phyloP scores from a whole-genome alignment of 2,329 filamentous ascomycete genomes.

The Colletotrichum agaves region DNA sequence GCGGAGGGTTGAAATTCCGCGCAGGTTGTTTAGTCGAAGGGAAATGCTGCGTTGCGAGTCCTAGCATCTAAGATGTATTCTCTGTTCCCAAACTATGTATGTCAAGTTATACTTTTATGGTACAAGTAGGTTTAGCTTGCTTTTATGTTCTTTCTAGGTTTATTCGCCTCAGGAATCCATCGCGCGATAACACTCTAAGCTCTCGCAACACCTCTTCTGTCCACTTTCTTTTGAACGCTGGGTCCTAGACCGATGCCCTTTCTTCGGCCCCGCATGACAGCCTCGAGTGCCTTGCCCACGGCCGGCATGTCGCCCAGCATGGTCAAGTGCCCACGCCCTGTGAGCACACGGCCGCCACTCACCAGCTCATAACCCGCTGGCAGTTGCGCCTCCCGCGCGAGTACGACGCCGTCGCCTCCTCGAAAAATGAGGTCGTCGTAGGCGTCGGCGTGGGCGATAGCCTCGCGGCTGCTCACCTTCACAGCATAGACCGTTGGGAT shows the following conservation, averaged over 20 bases:
- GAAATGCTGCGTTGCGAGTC: too few species aligned
- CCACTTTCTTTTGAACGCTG: slow-evolving; percentile 1
- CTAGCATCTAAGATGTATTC: too few species aligned
- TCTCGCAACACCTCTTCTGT: not conserved
- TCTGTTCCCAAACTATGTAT: too few species aligned
- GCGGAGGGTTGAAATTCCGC: too few species aligned
- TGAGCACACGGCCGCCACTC: slow-evolving; percentile 78
- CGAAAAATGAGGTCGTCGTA: slow-evolving; percentile 91
- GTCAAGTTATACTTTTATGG: not conserved
- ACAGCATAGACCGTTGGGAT: slow-evolving; percentile 88
- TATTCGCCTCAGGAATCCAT: not conserved
- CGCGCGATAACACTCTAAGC: slow-evolving; percentile 12
- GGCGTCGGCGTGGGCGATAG: slow-evolving; percentile 78
- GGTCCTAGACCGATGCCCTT: slow-evolving; percentile 77
- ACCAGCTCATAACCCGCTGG: slow-evolving; percentile 82
- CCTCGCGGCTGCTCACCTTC: slow-evolving; percentile 76
- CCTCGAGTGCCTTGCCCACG: slow-evolving; percentile 78
- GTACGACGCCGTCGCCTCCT: slow-evolving; percentile 87
- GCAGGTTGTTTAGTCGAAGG: not conserved
- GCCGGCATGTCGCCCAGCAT: slow-evolving; percentile 86
- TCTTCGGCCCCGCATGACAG: slow-evolving; percentile 72
- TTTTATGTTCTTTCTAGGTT: too few species aligned
- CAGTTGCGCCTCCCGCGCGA: slow-evolving; percentile 86
- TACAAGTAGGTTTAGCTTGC: too few species aligned
- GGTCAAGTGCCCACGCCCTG: slow-evolving; percentile 87